Conservation (phyloP, 345 rosid species). For the Noccaea caerulescens region DNA sequence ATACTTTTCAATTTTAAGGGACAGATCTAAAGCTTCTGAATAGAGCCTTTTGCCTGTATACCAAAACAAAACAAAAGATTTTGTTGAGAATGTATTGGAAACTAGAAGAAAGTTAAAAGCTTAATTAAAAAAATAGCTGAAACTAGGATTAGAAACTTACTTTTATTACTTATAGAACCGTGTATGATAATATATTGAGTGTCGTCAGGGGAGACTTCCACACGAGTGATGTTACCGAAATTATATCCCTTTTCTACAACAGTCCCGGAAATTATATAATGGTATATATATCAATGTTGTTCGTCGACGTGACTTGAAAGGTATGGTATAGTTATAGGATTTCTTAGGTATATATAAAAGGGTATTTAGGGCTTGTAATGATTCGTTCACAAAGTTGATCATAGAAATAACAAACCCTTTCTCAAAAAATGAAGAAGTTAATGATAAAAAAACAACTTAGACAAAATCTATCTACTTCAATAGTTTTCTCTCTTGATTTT, state of each 20-base stretch:
- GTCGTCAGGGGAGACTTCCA: slow-evolving; percentile 14
- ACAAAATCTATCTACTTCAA: too few species aligned
- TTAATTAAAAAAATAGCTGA: not conserved
- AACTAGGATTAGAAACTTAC: slow-evolving; percentile 8
- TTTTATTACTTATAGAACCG: not conserved
- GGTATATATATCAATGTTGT: not conserved
- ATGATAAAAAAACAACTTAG: too few species aligned
- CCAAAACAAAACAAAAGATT: not conserved
- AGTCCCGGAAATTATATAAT: not conserved
- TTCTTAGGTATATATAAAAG: not conserved
- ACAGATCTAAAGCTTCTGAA: not conserved
- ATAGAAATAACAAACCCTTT: not conserved
- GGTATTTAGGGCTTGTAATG: not conserved
- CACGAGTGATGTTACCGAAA: not conserved
- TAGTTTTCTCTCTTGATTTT: too few species aligned
- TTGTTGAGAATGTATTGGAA: not conserved
- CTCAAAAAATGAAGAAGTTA: too few species aligned
- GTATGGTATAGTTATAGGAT: too few species aligned
- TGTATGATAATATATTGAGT: not conserved
- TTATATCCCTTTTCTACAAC: slow-evolving; percentile 19
- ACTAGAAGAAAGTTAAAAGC: not conserved
- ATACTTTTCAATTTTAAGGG: not conserved
- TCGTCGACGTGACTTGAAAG: not conserved
- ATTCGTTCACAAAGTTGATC: not conserved
- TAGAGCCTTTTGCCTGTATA: not conserved